Base-by-base conservation (phyloP, 2,329 filamentous ascomycete species). In the Microdochium nivale region DNA sequence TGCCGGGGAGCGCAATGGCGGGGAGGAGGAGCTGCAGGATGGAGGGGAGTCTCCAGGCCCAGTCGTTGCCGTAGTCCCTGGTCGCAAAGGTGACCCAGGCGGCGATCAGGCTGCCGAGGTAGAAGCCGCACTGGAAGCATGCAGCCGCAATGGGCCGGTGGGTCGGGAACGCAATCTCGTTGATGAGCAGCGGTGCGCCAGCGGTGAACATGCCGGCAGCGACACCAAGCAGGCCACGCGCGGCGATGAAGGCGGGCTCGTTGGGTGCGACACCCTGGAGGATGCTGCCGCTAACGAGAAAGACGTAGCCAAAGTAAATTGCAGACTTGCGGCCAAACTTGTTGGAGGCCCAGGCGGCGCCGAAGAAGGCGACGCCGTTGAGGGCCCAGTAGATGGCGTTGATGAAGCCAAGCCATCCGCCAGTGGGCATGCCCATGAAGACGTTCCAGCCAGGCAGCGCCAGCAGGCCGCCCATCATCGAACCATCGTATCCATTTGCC, bases 131-230 rank as follows among this genome's bases (percentile, higher is more conserved):
- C 64, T 63, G 24, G 59, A 65, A 72, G 0, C 69, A 50, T 1
- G 63, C 60, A 35, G 59, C 70, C 5, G 62, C 52, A 2, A 67
- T 60, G 21, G 61, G 62, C 14, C 70, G 65, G 44, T 73, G 68
- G 0, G 61, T 62, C 1, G 70, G 70, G 44, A 75, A 70, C 7
- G 70, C 69, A 24, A 75, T 64, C 54, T 76, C 73, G 24, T 67
- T 72, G 56, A 76, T 66, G 11, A 75, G 58, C 1, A 70, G 54
- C 2, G 68, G 67, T 2, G 63, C 63, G 0, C 62, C 57, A 2
- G 62, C 65, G 10, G 59, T 60, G 23, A 67, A 64, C 50, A 65
- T 62, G 5, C 61, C 67, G 9, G 62, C 61, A 0, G 64, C 64
- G 23, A 64, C 55, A 2, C 70, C 70, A 5, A 73, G 53, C 27